These are phyloP conservation scores for Hyphopichia khmerensis DNA, from an alignment of 1,139 yeast genomes.

Conservation along the genomic window DNA sequence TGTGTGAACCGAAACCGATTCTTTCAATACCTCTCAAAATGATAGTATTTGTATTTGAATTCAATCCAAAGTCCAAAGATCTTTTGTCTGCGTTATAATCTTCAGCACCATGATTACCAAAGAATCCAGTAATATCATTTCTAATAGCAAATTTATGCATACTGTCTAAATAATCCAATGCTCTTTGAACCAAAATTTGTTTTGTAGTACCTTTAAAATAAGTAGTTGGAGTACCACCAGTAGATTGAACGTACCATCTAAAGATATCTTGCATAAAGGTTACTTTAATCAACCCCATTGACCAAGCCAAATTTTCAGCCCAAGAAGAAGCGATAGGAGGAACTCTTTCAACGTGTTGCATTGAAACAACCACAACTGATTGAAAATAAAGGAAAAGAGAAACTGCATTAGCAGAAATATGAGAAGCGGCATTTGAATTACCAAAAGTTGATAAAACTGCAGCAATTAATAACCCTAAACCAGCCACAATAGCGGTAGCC, in stretches of 20 bases:
- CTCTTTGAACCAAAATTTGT: constrained; percentile 69
- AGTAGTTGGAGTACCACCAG: constrained; percentile 71
- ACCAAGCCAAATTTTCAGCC: constrained; percentile 83
- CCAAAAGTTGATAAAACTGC: constrained; percentile 72
- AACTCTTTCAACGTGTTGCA: constrained; percentile 69
- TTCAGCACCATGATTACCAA: not conserved
- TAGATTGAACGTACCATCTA: constrained; percentile 78
- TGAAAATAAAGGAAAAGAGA: constrained; percentile 76
- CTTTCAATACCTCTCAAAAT: constrained; percentile 76
- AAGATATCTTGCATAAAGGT: constrained; percentile 73
- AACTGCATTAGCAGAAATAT: constrained; percentile 72
- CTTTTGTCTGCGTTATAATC: constrained; percentile 15
- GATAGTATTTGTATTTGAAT: constrained; percentile 46
- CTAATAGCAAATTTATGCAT: constrained; percentile 21
- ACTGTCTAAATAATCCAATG: constrained; percentile 28
- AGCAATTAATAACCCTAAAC: constrained; percentile 68
- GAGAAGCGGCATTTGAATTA: constrained; percentile 76
- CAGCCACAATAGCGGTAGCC: constrained; percentile 82
- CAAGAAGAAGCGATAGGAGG: constrained; percentile 82
- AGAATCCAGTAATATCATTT: constrained; percentile 7
- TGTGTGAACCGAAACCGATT: constrained; percentile 63
- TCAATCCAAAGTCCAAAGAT: constrained; percentile 30
- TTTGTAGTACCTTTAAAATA: constrained; percentile 56
- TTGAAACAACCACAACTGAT: constrained; percentile 67
- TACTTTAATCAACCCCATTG: constrained; percentile 74